Base-by-base conservation (phyloP, 108 stramenopile species). In the Pseudonitzschia pungens region DNA sequence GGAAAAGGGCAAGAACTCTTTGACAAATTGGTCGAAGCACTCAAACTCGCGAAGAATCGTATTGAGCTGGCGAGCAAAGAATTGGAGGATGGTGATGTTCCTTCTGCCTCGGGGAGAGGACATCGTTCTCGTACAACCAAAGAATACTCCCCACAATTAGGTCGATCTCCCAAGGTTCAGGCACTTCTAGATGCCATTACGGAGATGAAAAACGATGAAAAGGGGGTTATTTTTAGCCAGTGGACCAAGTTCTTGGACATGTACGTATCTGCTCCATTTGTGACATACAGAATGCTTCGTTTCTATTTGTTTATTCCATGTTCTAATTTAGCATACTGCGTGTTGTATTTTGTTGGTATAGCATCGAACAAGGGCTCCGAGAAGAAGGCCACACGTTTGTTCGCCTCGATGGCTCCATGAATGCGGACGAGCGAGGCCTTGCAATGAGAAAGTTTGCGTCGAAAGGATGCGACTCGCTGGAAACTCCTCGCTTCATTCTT, bases 231-330 rank as follows among this genome's bases (percentile, higher is more conserved):
- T n/a, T 88, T 85, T 71, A 73, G 70, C 26, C 86, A 89, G 68
- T 91, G 86, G 58, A 91, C 90, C 1, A 59, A 65, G 18, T 86
- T 81, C 31, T 80, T 91, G 53, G 85, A 89, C 54, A 58, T 89
- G 50, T 51, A 51, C 16, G 50, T n/a, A 51, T 51, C 50, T 3
- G 16, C 9, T 51, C 9, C 9, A 4, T 51, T 51, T 4, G 3
- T 51, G 2, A 10, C 10, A 9, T 51, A 3, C 50, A n/a, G 7
- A 51, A 16, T 3, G n/a, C 50, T 51, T 51, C 3, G 16, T 10
- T 51, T 16, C n/a, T 51, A 51, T 51, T 51, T 51, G 20, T 51
- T 3, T 51, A 1, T n/a, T 51, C n/a, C 3, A 9, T n/a, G 4
- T 10, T 16, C 20, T 51, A 51, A n/a, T 9, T 51, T n/a, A 5